These are phyloP conservation scores for Centaurea solstitialis DNA, from an alignment of 129 eudicot genomes.

Conservation along the genomic window DNA sequence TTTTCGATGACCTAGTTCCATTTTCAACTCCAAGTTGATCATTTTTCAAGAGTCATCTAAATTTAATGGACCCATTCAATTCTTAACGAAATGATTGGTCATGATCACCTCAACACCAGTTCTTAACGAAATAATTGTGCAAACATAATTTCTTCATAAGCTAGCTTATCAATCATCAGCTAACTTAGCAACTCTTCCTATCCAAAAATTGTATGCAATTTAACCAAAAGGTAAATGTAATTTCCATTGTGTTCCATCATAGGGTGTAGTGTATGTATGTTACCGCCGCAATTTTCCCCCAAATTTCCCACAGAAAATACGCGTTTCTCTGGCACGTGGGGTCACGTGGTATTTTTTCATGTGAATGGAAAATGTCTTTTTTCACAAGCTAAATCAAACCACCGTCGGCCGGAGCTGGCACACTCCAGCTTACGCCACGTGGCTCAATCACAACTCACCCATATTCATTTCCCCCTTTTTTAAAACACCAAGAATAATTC, in stretches of 20 bases:
- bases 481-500: not conserved
- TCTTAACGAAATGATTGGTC: no score
- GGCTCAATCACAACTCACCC: constrained; percentile 34
- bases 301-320: constrained; percentile 7
- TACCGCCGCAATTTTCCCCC: constrained; percentile 11
- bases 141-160: no score
- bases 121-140: no score
- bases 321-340: constrained; percentile 40
- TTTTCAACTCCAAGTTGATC: no score
- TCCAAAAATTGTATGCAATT: no score
- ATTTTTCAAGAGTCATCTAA: no score
- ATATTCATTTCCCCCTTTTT: not conserved
- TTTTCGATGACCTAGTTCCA: no score
- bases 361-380: constrained; percentile 27
- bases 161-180: no score
- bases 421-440: constrained; percentile 46
- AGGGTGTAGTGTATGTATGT: no score
- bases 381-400: constrained; percentile 6
- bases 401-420: constrained; percentile 50
- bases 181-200: no score
- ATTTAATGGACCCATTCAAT: no score
- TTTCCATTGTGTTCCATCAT: not conserved
- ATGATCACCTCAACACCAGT: no score
- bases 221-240: not conserved
- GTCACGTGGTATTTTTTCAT: constrained; percentile 53